Percentiles rank a stretch among this genome's conserved stretches.
These are phyloP conservation scores for Dittrichia graveolens DNA, from an alignment of 129 eudicot genomes.

Conservation along the genomic window DNA sequence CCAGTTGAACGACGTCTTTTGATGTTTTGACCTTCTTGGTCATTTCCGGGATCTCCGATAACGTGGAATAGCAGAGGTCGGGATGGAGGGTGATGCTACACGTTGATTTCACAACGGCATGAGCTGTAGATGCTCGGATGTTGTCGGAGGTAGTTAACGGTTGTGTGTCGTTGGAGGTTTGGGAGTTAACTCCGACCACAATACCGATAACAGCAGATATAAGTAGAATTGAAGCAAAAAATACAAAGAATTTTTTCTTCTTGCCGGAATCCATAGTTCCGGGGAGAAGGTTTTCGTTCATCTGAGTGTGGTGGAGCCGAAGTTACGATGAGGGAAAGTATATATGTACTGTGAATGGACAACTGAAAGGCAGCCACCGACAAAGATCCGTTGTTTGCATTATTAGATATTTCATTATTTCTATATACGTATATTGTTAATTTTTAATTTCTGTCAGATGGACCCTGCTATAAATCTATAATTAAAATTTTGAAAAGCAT, in stretches of 20 bases:
- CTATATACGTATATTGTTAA: no score
- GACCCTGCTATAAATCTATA: no score
- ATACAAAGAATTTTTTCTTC: conserved; percentile 14
- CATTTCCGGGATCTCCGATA: conserved; percentile 35
- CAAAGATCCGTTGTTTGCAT: neutral
- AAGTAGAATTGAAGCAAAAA: conserved; percentile 40
- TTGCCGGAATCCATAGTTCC: neutral
- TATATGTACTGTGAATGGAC: neutral
- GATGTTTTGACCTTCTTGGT: conserved; percentile 36
- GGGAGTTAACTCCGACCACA: conserved; percentile 6
- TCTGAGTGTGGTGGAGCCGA: neutral
- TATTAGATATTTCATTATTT: neutral
- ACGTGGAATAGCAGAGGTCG: conserved; percentile 58
- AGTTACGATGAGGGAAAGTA: neutral
- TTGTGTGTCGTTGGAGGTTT: neutral
- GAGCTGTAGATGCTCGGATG: conserved; percentile 33
- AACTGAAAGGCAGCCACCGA: neutral
- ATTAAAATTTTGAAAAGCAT: no score
- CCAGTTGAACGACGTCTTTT: conserved; percentile 52
- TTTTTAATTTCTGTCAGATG: no score
- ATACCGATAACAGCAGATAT: neutral
- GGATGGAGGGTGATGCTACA: conserved; percentile 71
- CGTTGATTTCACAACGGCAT: conserved; percentile 49
- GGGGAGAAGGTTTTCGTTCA: no score
- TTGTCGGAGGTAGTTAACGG: neutral